Evolutionary conservation across 805 yeast species (phyloP).

Genomic region (Kodamaea jinghongensis): DNA sequence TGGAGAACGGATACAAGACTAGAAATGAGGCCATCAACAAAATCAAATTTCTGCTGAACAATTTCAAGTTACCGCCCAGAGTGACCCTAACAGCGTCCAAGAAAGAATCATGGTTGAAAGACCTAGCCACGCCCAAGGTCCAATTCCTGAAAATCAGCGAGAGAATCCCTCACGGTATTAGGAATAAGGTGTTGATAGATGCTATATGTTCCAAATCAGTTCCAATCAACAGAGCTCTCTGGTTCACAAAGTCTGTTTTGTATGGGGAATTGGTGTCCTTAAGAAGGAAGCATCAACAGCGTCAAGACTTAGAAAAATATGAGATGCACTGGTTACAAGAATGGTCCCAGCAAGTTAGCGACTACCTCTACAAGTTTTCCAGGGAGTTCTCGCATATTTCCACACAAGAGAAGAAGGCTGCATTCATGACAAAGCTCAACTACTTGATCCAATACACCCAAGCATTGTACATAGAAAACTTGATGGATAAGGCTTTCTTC

Average conservation of each 20-base stretch:
- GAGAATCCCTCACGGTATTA: conserved; percentile 87
- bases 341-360: conserved; percentile 85
- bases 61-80: conserved; percentile 78
- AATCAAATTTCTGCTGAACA: conserved; percentile 31
- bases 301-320: conserved; percentile 22
- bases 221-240: conserved; percentile 79
- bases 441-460: conserved; percentile 61
- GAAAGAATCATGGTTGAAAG: conserved; percentile 80
- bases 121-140: conserved; percentile 63
- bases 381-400: conserved; percentile 32
- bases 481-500: conserved; percentile 62
- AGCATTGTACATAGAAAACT: conserved; percentile 63
- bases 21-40: conserved; percentile 42
- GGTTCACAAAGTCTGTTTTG: conserved; percentile 88
- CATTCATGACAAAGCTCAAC: conserved; percentile 51
- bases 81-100: conserved; percentile 88
- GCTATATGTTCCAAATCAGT: conserved; percentile 64
- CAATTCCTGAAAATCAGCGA: conserved; percentile 69
- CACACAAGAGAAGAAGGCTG: conserved; percentile 28
- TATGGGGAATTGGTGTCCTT: conserved; percentile 49
- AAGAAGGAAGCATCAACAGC: conserved; percentile 28
- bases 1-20: conserved; percentile 35
- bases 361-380: conserved; percentile 52
- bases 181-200: conserved; percentile 70
- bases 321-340: conserved; percentile 72